phyloP scores from a whole-genome alignment of 1,284 basidiomycete genomes.

The Coriolopsis trogii region DNA sequence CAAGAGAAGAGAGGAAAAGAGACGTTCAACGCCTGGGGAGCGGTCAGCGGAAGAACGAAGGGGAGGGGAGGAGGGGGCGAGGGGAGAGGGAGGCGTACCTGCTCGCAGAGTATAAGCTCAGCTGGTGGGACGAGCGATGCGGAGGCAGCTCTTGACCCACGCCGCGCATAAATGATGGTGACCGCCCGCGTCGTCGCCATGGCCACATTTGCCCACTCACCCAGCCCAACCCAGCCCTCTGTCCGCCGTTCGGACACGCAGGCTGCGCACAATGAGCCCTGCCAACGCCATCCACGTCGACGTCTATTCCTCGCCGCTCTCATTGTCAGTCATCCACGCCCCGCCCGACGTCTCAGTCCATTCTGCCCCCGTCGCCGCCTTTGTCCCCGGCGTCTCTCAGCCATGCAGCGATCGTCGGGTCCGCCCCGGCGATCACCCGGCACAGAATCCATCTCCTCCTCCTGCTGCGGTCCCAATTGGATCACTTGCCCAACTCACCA shows the following conservation, averaged over 20 bases:
- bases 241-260: background rate
- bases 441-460: background rate
- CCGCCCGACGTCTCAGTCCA: background rate
- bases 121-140: slow-evolving; percentile 15
- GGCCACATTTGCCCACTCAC: slow-evolving; percentile 23
- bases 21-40: slow-evolving; percentile 65
- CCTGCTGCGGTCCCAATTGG: background rate
- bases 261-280: background rate
- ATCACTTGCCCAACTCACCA: slow-evolving; percentile 5
- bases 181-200: slow-evolving; percentile 28
- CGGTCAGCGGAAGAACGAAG: slow-evolving; percentile 39
- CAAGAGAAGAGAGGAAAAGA: slow-evolving; percentile 31
- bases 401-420: slow-evolving; percentile 12
- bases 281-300: background rate
- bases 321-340: background rate
- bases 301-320: background rate
- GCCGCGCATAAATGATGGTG: slow-evolving; percentile 25
- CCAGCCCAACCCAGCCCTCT: slow-evolving; percentile 9
- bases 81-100: slow-evolving; percentile 18
- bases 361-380: background rate
- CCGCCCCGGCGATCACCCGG: slow-evolving; percentile 16
- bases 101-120: slow-evolving; percentile 22
- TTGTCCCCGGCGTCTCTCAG: background rate
- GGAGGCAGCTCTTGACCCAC: background rate
- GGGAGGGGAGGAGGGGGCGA: slow-evolving; percentile 23